Evolutionary conservation across 768 basidiomycete genomes (phyloP).

Genomic region (Xerocomus brunneocitrinus): DNA sequence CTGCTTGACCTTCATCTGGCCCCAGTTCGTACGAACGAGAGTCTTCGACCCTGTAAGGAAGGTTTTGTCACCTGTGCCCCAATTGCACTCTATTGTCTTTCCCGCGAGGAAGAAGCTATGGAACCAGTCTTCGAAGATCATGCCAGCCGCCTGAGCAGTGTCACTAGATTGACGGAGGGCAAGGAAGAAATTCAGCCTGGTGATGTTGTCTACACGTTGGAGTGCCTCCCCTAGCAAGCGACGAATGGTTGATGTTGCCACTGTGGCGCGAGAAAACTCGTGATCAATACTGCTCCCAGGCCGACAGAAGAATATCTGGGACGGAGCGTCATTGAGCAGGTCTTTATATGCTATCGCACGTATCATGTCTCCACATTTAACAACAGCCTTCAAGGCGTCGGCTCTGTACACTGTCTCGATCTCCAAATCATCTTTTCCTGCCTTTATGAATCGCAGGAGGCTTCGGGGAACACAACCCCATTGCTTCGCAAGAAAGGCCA

Average conservation of each 20-base stretch:
- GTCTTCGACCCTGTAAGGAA: not conserved
- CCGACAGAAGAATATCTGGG: not conserved
- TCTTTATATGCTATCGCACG: no score
- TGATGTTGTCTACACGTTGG: not conserved
- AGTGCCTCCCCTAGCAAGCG: not conserved
- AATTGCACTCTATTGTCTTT: no score
- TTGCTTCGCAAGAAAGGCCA: not conserved
- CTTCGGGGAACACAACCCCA: not conserved
- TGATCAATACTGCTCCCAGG: not conserved
- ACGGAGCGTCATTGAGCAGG: not conserved
- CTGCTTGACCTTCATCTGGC: no score
- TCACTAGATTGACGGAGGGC: not conserved
- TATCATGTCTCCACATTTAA: no score
- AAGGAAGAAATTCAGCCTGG: not conserved
- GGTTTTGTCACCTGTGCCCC: not conserved
- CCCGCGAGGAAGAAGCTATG: no score
- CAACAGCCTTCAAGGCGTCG: no score
- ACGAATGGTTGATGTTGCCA: not conserved
- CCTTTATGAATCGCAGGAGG: no score
- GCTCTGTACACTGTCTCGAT: not conserved
- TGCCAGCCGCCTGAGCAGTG: not conserved
- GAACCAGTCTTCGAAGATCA: no score
- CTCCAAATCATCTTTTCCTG: not conserved
- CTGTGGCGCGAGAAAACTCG: no score
- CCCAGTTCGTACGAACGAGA: not conserved